Evolutionary conservation across 768 basidiomycete genomes (phyloP).

Genomic region (Mrakia frigida): DNA sequence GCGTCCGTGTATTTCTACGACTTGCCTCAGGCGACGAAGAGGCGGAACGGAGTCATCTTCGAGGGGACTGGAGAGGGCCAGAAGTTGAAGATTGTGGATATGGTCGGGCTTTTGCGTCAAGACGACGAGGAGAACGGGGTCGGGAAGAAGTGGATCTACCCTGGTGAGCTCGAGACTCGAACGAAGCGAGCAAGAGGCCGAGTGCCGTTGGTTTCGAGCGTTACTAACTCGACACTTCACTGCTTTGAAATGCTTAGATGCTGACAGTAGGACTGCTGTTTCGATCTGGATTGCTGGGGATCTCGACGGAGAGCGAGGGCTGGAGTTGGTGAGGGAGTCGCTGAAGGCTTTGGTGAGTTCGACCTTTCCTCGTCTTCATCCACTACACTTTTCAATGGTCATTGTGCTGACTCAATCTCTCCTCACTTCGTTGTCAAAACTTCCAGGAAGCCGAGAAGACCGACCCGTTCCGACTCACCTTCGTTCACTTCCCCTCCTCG

Average conservation of each 20-base stretch:
- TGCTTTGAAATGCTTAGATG: slow-evolving; percentile 8
- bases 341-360: slow-evolving; percentile 59
- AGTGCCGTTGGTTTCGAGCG: slow-evolving; percentile 19
- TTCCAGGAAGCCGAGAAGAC: slow-evolving; percentile 28
- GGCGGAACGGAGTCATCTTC: slow-evolving; percentile 72
- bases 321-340: slow-evolving; percentile 59
- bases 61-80: slow-evolving; percentile 49
- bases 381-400: no score
- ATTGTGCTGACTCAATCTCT: no score
- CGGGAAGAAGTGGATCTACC: slow-evolving; percentile 51
- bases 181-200: background rate
- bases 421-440: no score
- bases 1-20: slow-evolving; percentile 84
- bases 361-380: background rate
- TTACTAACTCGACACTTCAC: background rate
- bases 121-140: slow-evolving; percentile 47
- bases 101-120: slow-evolving; percentile 54
- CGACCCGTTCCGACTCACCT: slow-evolving; percentile 57
- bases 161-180: slow-evolving; percentile 50
- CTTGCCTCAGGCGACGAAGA: slow-evolving; percentile 62
- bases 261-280: slow-evolving; percentile 36
- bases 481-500: slow-evolving; percentile 65
- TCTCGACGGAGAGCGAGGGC: slow-evolving; percentile 61
- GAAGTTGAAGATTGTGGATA: slow-evolving; percentile 53
- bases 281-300: slow-evolving; percentile 66